Conservation (phyloP, 805 yeast species). For the Dipodascus albidus region DNA sequence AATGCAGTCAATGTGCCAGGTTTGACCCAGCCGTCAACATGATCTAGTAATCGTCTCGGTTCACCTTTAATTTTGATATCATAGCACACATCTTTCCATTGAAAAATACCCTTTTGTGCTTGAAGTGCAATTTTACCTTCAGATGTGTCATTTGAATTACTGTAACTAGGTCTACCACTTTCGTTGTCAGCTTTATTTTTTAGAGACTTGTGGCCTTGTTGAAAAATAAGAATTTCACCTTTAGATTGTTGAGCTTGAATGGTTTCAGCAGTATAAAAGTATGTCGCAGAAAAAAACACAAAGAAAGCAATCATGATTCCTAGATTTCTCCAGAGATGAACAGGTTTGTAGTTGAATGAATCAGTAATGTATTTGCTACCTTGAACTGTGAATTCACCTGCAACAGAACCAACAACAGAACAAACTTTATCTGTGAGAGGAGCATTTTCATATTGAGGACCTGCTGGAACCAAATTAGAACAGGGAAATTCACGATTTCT, state of each 20-base stretch:
- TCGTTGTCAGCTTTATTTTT: slow-evolving; percentile 10
- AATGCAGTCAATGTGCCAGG: slow-evolving; percentile 74
- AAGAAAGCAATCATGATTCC: slow-evolving; percentile 51
- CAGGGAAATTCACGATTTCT: slow-evolving; percentile 46
- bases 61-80: slow-evolving; percentile 48
- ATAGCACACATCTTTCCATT: slow-evolving; percentile 68
- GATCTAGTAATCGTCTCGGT: slow-evolving; percentile 46
- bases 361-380: slow-evolving; percentile 47
- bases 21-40: slow-evolving; percentile 74
- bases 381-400: slow-evolving; percentile 40
- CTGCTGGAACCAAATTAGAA: slow-evolving; percentile 45
- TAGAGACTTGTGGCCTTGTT: slow-evolving; percentile 10
- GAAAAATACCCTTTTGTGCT: slow-evolving; percentile 37
- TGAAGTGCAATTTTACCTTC: slow-evolving; percentile 7
- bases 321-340: slow-evolving; percentile 71
- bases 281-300: slow-evolving; percentile 42
- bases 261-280: slow-evolving; percentile 16
- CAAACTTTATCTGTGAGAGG: slow-evolving; percentile 37
- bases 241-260: slow-evolving; percentile 3
- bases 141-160: slow-evolving; percentile 4
- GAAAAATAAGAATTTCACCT: slow-evolving; percentile 58
- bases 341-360: slow-evolving; percentile 39
- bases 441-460: slow-evolving; percentile 34
- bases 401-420: slow-evolving; percentile 45
- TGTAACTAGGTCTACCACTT: slow-evolving; percentile 3